Base-by-base conservation (phyloP, 129 eudicot species). In the Chrysanthemum seticuspe region DNA sequence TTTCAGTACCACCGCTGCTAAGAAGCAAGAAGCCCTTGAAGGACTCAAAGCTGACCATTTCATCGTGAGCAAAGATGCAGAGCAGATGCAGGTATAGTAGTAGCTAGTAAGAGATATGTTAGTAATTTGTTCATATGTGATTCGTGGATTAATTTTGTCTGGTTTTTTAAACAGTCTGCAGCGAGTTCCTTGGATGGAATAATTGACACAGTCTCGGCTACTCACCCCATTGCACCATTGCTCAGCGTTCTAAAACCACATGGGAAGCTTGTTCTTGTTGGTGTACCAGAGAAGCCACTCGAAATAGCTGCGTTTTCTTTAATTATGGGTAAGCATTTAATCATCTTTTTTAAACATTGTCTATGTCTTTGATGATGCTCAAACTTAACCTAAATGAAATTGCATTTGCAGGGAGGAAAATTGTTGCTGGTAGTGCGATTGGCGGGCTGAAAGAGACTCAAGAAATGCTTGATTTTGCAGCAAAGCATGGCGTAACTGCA, bases 191-290 rank as follows among this genome's bases (percentile, higher is more conserved):
- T 87, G 75, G 88, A 87, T 71, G 88, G 92, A 10, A 87, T 87
- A 11, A 76, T 87, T 57, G 92, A 87, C 62, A 84, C 88, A 0
- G 88, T 87, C 16, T 84, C 92, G 48, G 88, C 85, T 0, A 40
- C 49, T 34, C 92, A 87, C 74, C 75, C 88, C 0, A 55, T 87
- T 73, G 63, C 75, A 5, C 87, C 92, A 10, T 68, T 87, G 40
- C 29, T 84, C 13, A 63, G 56, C 63, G 80, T 78, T 62, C 69
- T 87, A 31, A 87, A 84, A 80, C 55, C 83, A 3, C 75, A 84
- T 27, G 88, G 88, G 70, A 81, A 84, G 74, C 86, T 87, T 74
- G 62, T 87, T 44, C 48, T 81, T 76, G 88, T 87, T 45, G 92
- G 92, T 65, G 79, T 45, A 66, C 87, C 87, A 6, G 79, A 76